A percentile compares a stretch with the other conserved stretches of the same genome.
Evolutionary conservation across 1,284 basidiomycete species (phyloP).

Genomic region (Malassezia psittaci): DNA sequence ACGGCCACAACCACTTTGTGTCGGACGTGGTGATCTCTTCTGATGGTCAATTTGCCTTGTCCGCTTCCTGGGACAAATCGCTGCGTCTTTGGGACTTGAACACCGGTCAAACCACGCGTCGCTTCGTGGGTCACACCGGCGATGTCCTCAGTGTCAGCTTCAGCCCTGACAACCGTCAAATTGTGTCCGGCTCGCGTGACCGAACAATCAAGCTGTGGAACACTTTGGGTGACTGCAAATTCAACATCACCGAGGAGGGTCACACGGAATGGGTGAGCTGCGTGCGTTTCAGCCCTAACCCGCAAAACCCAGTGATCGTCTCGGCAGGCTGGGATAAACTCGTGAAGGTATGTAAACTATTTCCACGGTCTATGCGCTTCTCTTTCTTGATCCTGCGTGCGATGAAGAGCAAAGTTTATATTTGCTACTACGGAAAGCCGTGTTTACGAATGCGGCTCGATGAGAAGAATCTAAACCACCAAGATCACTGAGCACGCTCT

Average conservation of each 20-base stretch:
- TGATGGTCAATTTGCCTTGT: conserved; percentile 98
- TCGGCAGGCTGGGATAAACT: conserved; percentile 99
- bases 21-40: conserved; percentile 83
- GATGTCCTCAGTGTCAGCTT: conserved; percentile 70
- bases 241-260: conserved; percentile 97
- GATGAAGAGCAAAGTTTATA: conserved; percentile 52
- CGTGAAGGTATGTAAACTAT: conserved; percentile 72
- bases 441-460: conserved; percentile 49
- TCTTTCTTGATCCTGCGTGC: conserved; percentile 30
- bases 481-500: conserved; percentile 59
- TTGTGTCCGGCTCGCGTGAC: conserved; percentile 96
- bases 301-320: conserved; percentile 94
- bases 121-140: conserved; percentile 95
- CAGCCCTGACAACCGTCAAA: conserved; percentile 57
- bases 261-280: conserved; percentile 76
- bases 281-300: conserved; percentile 98
- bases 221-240: conserved; percentile 99
- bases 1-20: conserved; percentile 99
- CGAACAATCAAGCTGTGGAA: conserved; percentile 98
- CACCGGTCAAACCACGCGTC: conserved; percentile 50
- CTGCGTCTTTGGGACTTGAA: conserved; percentile 80
- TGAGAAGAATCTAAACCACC: conserved; percentile 64
- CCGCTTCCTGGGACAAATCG: conserved; percentile 99
- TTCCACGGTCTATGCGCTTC: conserved; percentile 5
- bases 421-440: conserved; percentile 72